These are phyloP conservation scores for Curvularia sp. DNA, from an alignment of 2,329 filamentous ascomycete genomes.

Conservation along the genomic window DNA sequence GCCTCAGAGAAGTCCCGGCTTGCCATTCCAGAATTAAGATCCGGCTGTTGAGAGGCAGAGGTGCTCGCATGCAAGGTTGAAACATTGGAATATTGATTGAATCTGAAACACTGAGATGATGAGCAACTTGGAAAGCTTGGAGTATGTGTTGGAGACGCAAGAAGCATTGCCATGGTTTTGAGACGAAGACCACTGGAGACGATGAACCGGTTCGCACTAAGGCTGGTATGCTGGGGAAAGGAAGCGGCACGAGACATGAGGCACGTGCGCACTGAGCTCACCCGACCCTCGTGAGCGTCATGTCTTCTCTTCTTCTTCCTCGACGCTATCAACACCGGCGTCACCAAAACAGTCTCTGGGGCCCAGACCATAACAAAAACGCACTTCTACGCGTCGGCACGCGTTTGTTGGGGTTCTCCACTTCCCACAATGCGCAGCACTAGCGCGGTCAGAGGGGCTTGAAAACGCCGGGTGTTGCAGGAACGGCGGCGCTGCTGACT, in stretches of 20 bases:
- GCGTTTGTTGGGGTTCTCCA: constrained; percentile 27
- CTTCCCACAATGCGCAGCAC: constrained; percentile 14
- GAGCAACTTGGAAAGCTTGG: neutral
- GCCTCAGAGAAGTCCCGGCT: neutral
- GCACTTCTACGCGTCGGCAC: constrained; percentile 20
- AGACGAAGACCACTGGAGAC: neutral
- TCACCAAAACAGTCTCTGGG: neutral
- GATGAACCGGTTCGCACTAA: neutral
- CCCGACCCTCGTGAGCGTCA: neutral
- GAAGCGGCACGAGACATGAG: neutral
- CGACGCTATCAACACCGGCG: neutral
- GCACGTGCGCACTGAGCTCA: neutral
- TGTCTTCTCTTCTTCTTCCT: neutral
- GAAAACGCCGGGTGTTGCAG: constrained; percentile 27
- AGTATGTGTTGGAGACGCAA: neutral
- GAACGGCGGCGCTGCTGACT: constrained; percentile 14
- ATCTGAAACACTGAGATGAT: neutral
- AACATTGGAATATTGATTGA: neutral
- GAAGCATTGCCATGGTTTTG: neutral
- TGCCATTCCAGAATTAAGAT: neutral
- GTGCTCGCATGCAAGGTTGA: neutral
- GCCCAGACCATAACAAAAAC: constrained; percentile 4
- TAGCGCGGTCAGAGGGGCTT: constrained; percentile 18
- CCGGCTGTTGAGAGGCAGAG: neutral
- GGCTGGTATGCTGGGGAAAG: neutral